Evolutionary conservation across 2,329 filamentous ascomycete genomes (phyloP).

Genomic region (Teratosphaeria gauchensis): DNA sequence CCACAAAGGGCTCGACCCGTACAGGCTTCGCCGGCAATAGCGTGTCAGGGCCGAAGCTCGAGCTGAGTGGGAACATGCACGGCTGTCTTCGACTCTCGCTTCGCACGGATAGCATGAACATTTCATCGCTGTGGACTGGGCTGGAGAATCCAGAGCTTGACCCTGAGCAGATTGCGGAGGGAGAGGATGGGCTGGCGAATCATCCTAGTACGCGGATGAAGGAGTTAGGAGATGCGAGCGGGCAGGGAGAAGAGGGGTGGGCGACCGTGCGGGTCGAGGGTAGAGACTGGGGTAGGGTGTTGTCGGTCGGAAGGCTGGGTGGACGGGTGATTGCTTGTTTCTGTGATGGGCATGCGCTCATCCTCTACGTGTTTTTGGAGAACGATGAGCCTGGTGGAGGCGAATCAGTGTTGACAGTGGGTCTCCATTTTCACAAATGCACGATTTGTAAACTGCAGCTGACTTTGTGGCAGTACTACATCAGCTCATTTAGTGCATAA

Average conservation of each 20-base stretch:
- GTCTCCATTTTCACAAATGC: conserved; percentile 18
- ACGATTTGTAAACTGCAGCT: not conserved
- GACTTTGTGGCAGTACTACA: conserved; percentile 41
- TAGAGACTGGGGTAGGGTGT: conserved; percentile 85
- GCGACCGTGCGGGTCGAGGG: conserved; percentile 85
- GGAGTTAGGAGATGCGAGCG: conserved; percentile 42
- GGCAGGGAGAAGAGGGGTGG: conserved; percentile 72
- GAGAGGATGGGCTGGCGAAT: conserved; percentile 58
- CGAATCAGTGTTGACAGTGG: conserved; percentile 67
- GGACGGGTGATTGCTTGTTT: conserved; percentile 91
- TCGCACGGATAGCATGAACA: conserved; percentile 71
- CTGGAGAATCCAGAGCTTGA: conserved; percentile 83
- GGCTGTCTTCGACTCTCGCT: conserved; percentile 73
- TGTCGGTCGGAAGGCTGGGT: conserved; percentile 82
- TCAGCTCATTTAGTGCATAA: conserved; percentile 45
- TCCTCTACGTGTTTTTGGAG: conserved; percentile 72
- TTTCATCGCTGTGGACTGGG: conserved; percentile 75
- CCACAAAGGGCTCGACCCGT: conserved; percentile 25
- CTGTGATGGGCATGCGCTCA: conserved; percentile 67
- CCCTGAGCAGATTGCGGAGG: conserved; percentile 58
- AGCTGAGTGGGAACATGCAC: conserved; percentile 90
- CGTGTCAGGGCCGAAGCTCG: conserved; percentile 53
- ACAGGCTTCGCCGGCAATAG: conserved; percentile 26
- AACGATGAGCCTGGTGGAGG: conserved; percentile 60
- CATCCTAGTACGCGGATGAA: conserved; percentile 76